A percentile compares a stretch with the other conserved stretches of the same genome.
Conservation (phyloP, 2,329 filamentous ascomycete genomes). For the Aspergillus fumigatiaffinis region DNA sequence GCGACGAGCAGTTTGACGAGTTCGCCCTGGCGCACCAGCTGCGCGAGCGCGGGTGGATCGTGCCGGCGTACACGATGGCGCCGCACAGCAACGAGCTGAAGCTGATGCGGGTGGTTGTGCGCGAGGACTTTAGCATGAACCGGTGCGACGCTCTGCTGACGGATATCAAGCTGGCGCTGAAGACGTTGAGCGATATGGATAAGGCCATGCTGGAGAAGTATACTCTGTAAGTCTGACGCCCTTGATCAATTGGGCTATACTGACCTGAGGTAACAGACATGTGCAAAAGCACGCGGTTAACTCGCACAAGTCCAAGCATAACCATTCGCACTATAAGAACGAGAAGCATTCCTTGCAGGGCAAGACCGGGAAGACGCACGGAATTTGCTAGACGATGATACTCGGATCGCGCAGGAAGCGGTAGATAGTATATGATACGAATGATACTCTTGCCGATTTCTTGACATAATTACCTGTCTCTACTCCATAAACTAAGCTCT, state of each 20-base stretch:
- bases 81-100: conserved; percentile 79
- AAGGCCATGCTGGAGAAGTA: conserved; percentile 65
- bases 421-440: neutral
- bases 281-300: conserved; percentile 55
- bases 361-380: conserved; percentile 86
- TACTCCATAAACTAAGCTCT: neutral
- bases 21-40: conserved; percentile 80
- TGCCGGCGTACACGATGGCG: conserved; percentile 96
- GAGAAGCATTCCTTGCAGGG: conserved; percentile 87
- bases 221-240: conserved; percentile 51
- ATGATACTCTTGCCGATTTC: too few species aligned
- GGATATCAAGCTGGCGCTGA: conserved; percentile 75
- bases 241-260: neutral
- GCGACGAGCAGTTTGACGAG: conserved; percentile 63
- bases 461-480: neutral
- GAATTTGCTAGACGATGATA: conserved; percentile 61
- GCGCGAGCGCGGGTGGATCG: conserved; percentile 83
- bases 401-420: neutral
- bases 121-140: conserved; percentile 83
- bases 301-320: conserved; percentile 52
- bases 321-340: conserved; percentile 53
- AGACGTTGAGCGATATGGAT: conserved; percentile 71
- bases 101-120: conserved; percentile 86
- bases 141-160: conserved; percentile 73
- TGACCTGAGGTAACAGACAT: conserved; percentile 29